phyloP scores from a whole-genome alignment of 2,329 filamentous ascomycete genomes.

The Botrytis porri region DNA sequence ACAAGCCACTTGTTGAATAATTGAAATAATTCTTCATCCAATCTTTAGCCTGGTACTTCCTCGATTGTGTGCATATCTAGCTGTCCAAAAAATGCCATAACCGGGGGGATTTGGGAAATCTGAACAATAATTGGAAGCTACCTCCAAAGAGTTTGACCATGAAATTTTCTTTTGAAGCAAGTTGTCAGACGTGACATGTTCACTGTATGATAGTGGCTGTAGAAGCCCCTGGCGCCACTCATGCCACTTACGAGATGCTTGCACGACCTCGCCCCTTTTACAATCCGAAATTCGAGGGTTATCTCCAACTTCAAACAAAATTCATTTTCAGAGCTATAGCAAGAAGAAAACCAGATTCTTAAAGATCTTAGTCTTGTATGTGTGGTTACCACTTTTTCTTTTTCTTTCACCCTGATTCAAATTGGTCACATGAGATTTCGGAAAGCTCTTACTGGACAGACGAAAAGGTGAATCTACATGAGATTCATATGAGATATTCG shows the following conservation, averaged over 20 bases:
- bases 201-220: not conserved
- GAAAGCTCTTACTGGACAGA: too few relatives aligned
- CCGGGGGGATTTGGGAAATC: not conserved
- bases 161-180: not conserved
- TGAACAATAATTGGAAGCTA: not conserved
- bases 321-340: too few relatives aligned
- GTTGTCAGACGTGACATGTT: not conserved
- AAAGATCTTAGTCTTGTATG: too few relatives aligned
- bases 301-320: not conserved
- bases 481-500: too few relatives aligned
- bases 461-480: too few relatives aligned
- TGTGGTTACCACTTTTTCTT: too few relatives aligned
- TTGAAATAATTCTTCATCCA: not conserved
- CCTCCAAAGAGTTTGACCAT: not conserved
- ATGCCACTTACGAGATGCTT: not conserved
- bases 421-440: too few relatives aligned
- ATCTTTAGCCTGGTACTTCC: not conserved
- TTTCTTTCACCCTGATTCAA: too few relatives aligned
- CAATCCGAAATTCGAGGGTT: not conserved
- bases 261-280: not conserved
- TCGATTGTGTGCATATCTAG: not conserved
- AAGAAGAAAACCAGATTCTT: too few relatives aligned
- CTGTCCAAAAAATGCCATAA: rapidly evolving
- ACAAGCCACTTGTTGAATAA: not conserved
- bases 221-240: not conserved